These are phyloP conservation scores for Mucor saturninus DNA, from an alignment of 371 early-diverging fungal species.

Conservation along the genomic window DNA sequence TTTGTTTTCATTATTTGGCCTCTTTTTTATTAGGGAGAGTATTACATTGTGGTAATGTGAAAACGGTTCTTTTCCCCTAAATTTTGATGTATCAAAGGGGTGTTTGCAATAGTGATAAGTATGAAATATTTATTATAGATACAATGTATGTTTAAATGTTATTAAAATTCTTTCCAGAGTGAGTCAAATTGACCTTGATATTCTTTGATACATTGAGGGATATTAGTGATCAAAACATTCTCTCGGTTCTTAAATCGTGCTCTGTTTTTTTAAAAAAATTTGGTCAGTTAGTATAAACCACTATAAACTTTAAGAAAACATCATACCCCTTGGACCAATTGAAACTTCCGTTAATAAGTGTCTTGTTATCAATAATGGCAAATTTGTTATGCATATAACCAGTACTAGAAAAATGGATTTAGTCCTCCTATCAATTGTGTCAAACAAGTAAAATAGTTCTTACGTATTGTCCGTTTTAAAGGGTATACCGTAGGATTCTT, in stretches of 20 bases:
- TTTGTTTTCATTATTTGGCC: not conserved
- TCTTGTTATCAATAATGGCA: conserved; percentile 52
- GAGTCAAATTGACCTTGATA: conserved; percentile 58
- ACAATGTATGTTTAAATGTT: conserved; percentile 2
- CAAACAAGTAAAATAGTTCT: not conserved
- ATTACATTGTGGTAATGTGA: conserved; percentile 1
- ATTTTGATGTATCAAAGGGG: conserved; percentile 1
- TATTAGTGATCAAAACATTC: conserved; percentile 60
- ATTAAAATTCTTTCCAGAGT: conserved; percentile 55
- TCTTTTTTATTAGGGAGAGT: not conserved
- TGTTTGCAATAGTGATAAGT: not conserved
- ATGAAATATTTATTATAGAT: not conserved
- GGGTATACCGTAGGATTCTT: conserved; percentile 57
- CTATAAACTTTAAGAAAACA: not conserved
- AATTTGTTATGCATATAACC: conserved; percentile 70
- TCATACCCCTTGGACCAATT: conserved; percentile 67
- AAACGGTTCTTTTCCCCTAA: conserved; percentile 1
- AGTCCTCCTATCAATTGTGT: too few relatives aligned
- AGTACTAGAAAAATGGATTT: conserved; percentile 25
- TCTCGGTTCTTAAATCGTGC: conserved; percentile 66
- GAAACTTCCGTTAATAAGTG: conserved; percentile 62
- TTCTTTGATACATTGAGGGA: conserved; percentile 52
- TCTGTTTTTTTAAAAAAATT: conserved; percentile 19
- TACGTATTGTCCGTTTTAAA: conserved; percentile 56
- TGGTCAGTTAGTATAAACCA: not conserved